These are phyloP conservation scores for Phytophthora hybrid DNA, from an alignment of 352 stramenopile genomes.

Conservation along the genomic window DNA sequence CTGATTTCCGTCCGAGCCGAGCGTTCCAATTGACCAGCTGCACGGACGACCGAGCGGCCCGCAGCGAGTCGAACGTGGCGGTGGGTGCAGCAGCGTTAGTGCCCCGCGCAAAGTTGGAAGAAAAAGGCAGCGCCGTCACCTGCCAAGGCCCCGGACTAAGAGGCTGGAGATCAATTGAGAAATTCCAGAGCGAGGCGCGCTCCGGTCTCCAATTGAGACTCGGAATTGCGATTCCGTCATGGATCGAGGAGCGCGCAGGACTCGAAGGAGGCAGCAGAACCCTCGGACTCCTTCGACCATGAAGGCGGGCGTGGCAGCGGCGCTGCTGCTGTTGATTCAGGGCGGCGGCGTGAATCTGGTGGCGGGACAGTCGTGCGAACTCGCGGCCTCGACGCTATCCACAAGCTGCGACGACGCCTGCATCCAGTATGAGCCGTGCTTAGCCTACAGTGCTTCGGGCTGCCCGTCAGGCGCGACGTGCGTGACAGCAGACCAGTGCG, in stretches of 20 bases:
- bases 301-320: slow-evolving; percentile 15
- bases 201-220: neutral
- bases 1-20: slow-evolving; percentile 15
- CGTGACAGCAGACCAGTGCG: slow-evolving; percentile 39
- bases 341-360: neutral
- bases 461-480: slow-evolving; percentile 42
- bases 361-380: slow-evolving; percentile 22
- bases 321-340: slow-evolving; percentile 32
- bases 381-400: slow-evolving; percentile 44
- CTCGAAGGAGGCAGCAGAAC: slow-evolving; percentile 22
- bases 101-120: slow-evolving; percentile 34
- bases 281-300: neutral
- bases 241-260: slow-evolving; percentile 10
- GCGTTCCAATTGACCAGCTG: slow-evolving; percentile 31
- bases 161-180: slow-evolving; percentile 27
- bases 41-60: neutral
- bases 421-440: slow-evolving; percentile 54
- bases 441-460: slow-evolving; percentile 44
- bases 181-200: slow-evolving; percentile 2
- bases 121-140: slow-evolving; percentile 37
- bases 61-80: slow-evolving; percentile 2
- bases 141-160: slow-evolving; percentile 24
- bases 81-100: slow-evolving; percentile 38
- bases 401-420: slow-evolving; percentile 56
- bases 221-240: slow-evolving; percentile 19